Evolutionary conservation across 2,329 filamentous ascomycete genomes (phyloP).

Genomic region (Sarocladiaceae sp.): DNA sequence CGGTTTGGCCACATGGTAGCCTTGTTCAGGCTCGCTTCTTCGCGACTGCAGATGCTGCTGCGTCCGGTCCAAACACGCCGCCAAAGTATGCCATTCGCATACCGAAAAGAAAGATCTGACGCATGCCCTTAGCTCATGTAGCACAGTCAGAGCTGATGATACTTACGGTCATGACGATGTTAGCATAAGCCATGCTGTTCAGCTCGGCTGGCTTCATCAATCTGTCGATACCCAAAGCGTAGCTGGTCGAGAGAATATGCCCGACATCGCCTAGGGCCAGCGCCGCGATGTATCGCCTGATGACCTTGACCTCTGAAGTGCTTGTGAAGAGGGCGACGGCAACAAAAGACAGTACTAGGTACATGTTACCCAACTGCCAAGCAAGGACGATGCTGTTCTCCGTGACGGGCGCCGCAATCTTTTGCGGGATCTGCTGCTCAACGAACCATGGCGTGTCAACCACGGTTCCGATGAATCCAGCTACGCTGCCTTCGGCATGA

Average conservation of each 20-base stretch:
- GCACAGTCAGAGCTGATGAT: background rate
- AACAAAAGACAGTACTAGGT: constrained; percentile 61
- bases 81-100: constrained; percentile 54
- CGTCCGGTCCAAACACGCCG: constrained; percentile 54
- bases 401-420: constrained; percentile 29
- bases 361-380: constrained; percentile 66
- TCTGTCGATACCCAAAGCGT: constrained; percentile 52
- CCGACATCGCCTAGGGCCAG: constrained; percentile 64
- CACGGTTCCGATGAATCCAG: constrained; percentile 54
- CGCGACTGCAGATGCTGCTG: constrained; percentile 9
- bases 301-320: constrained; percentile 60
- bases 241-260: constrained; percentile 58
- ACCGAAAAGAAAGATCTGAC: constrained; percentile 48
- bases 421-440: constrained; percentile 51
- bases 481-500: constrained; percentile 40
- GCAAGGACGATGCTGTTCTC: constrained; percentile 53
- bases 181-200: constrained; percentile 72
- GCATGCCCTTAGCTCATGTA: constrained; percentile 7
- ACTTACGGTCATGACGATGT: constrained; percentile 61
- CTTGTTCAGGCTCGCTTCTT: constrained; percentile 23
- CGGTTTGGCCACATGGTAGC: no score
- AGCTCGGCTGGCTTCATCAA: constrained; percentile 52
- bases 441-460: constrained; percentile 59
- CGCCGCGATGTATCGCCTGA: constrained; percentile 63
- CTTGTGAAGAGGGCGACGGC: constrained; percentile 61